These are phyloP conservation scores for Cystobasidium pallidum DNA, from an alignment of 1,284 basidiomycete genomes.

Conservation along the genomic window DNA sequence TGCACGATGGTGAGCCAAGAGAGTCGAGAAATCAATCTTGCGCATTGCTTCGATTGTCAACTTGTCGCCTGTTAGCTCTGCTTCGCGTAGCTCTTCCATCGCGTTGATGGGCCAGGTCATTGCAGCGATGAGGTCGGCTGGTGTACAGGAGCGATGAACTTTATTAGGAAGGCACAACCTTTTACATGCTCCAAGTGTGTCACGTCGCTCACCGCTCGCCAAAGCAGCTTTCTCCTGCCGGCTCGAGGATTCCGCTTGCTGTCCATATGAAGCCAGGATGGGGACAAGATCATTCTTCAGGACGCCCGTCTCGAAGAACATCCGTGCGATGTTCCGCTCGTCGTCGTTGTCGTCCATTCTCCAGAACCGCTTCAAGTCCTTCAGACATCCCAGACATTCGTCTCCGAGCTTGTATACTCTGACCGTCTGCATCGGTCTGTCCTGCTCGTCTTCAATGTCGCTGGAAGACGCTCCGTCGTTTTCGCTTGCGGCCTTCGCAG, in stretches of 20 bases:
- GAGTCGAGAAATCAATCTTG: conserved; percentile 77
- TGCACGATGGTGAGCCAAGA: conserved; percentile 74
- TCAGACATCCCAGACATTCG: conserved; percentile 68
- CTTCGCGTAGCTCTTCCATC: conserved; percentile 83
- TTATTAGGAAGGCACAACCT: conserved; percentile 7
- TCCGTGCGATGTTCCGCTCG: conserved; percentile 86
- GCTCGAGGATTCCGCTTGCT: conserved; percentile 72
- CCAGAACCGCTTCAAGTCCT: conserved; percentile 93
- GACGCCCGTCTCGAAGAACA: conserved; percentile 80
- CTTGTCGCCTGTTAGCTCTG: conserved; percentile 41
- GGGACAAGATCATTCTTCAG: conserved; percentile 82
- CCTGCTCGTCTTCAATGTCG: conserved; percentile 48
- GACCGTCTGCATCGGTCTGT: conserved; percentile 46
- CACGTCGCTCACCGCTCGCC: conserved; percentile 64
- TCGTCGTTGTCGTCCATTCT: conserved; percentile 92
- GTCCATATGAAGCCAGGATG: conserved; percentile 71
- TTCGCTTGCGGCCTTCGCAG: neutral
- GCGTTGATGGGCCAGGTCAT: conserved; percentile 98
- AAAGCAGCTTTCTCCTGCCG: conserved; percentile 71
- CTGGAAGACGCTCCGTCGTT: conserved; percentile 6
- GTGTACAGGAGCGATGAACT: neutral
- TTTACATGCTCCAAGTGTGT: too few species aligned
- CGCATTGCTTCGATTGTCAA: conserved; percentile 65
- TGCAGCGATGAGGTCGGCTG: conserved; percentile 81
- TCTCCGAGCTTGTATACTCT: conserved; percentile 53